phyloP scores from a whole-genome alignment of 441 rosid genomes.

The Pelargonium citronellum region DNA sequence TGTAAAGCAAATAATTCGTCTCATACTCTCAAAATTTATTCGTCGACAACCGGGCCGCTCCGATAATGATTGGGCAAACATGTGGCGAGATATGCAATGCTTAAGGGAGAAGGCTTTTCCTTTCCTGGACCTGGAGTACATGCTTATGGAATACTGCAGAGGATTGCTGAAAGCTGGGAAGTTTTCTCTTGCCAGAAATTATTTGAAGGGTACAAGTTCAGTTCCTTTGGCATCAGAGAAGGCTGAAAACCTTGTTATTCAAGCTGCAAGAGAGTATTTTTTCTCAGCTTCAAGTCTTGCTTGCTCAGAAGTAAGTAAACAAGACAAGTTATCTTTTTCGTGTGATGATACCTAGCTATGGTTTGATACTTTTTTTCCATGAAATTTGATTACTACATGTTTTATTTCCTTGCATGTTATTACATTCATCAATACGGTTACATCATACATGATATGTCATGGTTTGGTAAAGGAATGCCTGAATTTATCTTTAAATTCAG shows the following conservation, averaged over 20 bases:
- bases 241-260: conserved; percentile 89
- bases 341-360: conserved; percentile 13
- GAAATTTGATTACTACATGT: neutral
- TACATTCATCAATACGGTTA: neutral
- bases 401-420: neutral
- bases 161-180: conserved; percentile 95
- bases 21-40: conserved; percentile 85
- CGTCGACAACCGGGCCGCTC: conserved; percentile 77
- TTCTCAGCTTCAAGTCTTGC: conserved; percentile 90
- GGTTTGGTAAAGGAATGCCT: neutral
- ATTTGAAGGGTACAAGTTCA: conserved; percentile 83
- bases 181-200: conserved; percentile 94
- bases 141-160: conserved; percentile 90
- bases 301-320: conserved; percentile 72
- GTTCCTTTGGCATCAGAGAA: conserved; percentile 74
- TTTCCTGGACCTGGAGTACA: conserved; percentile 80
- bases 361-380: conserved; percentile 6
- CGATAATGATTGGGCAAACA: conserved; percentile 97
- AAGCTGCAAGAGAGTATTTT: conserved; percentile 90
- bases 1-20: conserved; percentile 87
- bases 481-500: too few relatives aligned
- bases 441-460: neutral
- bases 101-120: conserved; percentile 85
- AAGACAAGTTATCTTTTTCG: neutral
- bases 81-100: conserved; percentile 94